Base-by-base conservation (phyloP, 1,284 basidiomycete genomes). In the Hemileccinum hortonii region DNA sequence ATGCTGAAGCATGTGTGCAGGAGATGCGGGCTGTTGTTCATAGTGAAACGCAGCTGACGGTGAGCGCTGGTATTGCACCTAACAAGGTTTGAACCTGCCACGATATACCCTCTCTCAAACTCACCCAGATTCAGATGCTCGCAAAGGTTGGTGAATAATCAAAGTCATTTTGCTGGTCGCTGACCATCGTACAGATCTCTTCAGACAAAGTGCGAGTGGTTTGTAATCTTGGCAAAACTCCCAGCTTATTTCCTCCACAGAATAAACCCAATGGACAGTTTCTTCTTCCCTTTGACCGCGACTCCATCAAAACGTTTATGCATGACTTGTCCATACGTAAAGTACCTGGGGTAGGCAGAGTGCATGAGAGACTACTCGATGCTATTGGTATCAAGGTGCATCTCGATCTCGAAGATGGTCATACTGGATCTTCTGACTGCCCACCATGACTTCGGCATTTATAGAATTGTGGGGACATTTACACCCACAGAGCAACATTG, bases 251-350 rank as follows among this genome's bases (percentile, higher is more conserved):
- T 10, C 21, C 22, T 29, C 30, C 47, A 42, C 58, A 90, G 85
- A 97, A 97, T 71, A 98, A 98, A 72, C 94, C 94, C 0, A 92
- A 97, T 64, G 94, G 94, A 2, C 92, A 95, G 68, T 97, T 83
- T 61, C 80, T 83, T 60, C 79, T 96, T 33, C 73, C 83, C 4
- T 91, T 88, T 63, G 78, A 88, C 42, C 69, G 78, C 2, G 69
- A 83, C 21, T 76, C 79, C 1, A 86, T 96, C 59, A 78, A 79
- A 39, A 72, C 72, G 0, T 98, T 97, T 71, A 90, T 90, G 82
- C 73, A 69, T 12, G 79, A 84, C 39, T 78, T 93, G 10, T 78
- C 88, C 1, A 89, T 93, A 43, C 83, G 91, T 32, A 92, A 90
- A 68, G 81, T 96, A 16, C 92, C 91, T 2, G 93, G 93, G 0